phyloP scores from a whole-genome alignment of 768 basidiomycete genomes.

The Mycena epipterygia region DNA sequence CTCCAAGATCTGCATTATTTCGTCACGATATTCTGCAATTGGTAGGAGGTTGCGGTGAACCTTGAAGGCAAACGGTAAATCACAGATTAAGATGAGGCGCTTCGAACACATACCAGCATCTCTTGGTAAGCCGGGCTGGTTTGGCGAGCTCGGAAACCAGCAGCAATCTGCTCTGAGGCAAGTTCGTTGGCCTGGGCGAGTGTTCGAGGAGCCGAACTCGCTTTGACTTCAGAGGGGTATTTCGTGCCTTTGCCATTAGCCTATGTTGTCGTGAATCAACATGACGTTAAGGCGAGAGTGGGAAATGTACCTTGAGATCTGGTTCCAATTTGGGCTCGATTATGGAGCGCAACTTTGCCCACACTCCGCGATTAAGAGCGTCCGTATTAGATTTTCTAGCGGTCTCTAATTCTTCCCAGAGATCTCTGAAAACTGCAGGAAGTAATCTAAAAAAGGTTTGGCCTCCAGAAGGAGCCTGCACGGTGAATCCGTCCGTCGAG shows the following conservation, averaged over 20 bases:
- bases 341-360: constrained; percentile 77
- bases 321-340: constrained; percentile 70
- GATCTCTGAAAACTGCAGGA: constrained; percentile 86
- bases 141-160: constrained; percentile 73
- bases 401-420: constrained; percentile 92
- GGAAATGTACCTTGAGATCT: constrained; percentile 55
- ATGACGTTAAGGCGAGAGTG: background rate
- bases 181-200: constrained; percentile 37
- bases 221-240: constrained; percentile 30
- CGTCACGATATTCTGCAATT: constrained; percentile 84
- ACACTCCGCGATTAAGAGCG: constrained; percentile 72
- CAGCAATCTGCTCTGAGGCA: constrained; percentile 65
- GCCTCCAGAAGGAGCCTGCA: constrained; percentile 59
- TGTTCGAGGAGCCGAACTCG: constrained; percentile 7
- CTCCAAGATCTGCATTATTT: constrained; percentile 80
- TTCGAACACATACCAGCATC: constrained; percentile 79
- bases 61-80: constrained; percentile 52
- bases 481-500: constrained; percentile 71
- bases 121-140: constrained; percentile 79
- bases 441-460: constrained; percentile 82
- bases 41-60: constrained; percentile 83
- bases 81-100: background rate
- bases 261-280: constrained; percentile 25
- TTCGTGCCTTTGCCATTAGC: constrained; percentile 42
- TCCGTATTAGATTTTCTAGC: constrained; percentile 74